These are phyloP conservation scores for Kandelia obovata DNA, from an alignment of 345 rosid genomes.

Conservation along the genomic window DNA sequence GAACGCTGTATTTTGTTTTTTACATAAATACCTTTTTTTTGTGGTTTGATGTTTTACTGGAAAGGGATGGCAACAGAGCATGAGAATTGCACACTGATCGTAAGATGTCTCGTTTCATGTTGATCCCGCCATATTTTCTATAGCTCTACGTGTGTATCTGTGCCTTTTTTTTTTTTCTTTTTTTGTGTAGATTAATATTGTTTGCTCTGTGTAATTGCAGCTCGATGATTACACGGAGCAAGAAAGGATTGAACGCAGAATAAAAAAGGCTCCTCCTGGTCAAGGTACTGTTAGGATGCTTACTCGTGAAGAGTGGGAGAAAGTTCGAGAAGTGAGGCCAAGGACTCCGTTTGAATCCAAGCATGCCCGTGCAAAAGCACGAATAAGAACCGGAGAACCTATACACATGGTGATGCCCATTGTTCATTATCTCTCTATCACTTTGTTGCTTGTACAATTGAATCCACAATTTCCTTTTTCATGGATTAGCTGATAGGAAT, in stretches of 20 bases:
- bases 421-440: neutral
- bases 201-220: constrained; percentile 30
- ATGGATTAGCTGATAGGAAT: neutral
- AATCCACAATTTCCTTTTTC: neutral
- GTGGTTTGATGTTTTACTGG: too few relatives aligned
- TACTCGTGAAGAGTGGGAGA: constrained; percentile 82
- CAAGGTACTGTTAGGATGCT: constrained; percentile 85
- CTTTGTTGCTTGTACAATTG: constrained; percentile 3
- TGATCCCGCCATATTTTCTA: neutral
- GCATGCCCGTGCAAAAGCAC: constrained; percentile 85
- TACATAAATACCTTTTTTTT: too few relatives aligned
- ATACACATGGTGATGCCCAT: constrained; percentile 45
- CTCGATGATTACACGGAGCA: constrained; percentile 76
- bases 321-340: constrained; percentile 80
- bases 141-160: neutral
- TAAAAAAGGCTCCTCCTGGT: constrained; percentile 73
- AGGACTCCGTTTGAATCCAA: constrained; percentile 94
- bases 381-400: constrained; percentile 76
- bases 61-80: too few relatives aligned
- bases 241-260: constrained; percentile 82
- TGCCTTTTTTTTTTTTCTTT: neutral
- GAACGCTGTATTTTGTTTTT: too few relatives aligned
- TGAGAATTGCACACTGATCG: too few relatives aligned
- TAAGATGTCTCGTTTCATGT: neutral
- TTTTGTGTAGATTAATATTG: neutral